These are phyloP conservation scores for Carex parvula DNA, from an alignment of 176 grass and related monocot species.

Conservation along the genomic window DNA sequence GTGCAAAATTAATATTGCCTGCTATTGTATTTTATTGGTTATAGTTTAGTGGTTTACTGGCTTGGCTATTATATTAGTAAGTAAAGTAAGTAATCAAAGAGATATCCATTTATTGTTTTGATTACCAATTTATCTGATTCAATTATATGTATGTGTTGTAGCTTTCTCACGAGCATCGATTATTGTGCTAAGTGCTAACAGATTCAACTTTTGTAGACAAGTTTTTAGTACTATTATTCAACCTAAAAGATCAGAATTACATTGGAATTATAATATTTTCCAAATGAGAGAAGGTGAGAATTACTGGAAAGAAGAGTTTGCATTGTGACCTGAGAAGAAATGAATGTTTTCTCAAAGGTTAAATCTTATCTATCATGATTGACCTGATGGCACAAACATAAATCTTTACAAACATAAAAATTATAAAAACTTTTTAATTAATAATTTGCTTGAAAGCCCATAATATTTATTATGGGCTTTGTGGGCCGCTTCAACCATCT, in stretches of 20 bases:
- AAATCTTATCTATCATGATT: too few relatives aligned
- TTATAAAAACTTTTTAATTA: too few relatives aligned
- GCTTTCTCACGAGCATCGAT: neutral
- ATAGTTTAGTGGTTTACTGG: slow-evolving; percentile 35
- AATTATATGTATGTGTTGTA: slow-evolving; percentile 2
- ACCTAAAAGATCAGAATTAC: neutral
- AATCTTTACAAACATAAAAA: too few relatives aligned
- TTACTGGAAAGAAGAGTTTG: neutral
- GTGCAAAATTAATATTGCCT: neutral
- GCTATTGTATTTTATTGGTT: slow-evolving; percentile 17
- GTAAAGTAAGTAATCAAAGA: neutral
- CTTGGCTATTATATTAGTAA: neutral
- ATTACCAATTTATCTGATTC: too few relatives aligned
- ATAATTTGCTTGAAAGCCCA: too few relatives aligned
- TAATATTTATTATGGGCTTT: neutral
- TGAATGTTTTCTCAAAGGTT: too few relatives aligned
- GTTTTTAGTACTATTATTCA: neutral
- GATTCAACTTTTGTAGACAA: neutral
- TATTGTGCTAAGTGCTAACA: slow-evolving; percentile 9
- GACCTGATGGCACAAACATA: too few relatives aligned
- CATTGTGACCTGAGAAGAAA: neutral
- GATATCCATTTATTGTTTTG: slow-evolving; percentile 6
- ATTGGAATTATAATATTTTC: neutral
- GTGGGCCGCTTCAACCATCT: neutral
- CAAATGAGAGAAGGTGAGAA: neutral